Conservation (phyloP, 805 yeast species). For the Saccharomycopsis vini region DNA sequence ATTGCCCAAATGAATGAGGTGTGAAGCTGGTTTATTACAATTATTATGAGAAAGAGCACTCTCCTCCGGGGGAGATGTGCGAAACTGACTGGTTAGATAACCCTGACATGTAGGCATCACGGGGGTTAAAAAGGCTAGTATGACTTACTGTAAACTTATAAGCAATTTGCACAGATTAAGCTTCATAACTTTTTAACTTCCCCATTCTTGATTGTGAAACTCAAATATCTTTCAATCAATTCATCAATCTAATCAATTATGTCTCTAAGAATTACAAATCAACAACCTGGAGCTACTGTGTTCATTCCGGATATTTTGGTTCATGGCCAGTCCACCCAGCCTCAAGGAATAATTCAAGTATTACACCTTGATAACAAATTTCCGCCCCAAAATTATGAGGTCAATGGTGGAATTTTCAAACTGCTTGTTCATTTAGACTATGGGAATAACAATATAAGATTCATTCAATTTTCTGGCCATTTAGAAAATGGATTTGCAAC, state of each 20-base stretch:
- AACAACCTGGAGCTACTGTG: conserved; percentile 24
- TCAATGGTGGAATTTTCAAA: conserved; percentile 64
- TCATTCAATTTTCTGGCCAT: conserved; percentile 37
- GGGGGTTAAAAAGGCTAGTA: no score
- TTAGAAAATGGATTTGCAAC: conserved; percentile 28
- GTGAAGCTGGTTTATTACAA: no score
- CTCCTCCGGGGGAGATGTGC: no score
- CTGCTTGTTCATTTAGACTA: conserved; percentile 62
- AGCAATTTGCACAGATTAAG: no score
- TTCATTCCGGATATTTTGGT: conserved; percentile 42
- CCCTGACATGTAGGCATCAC: no score
- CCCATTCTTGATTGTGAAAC: no score
- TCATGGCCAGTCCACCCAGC: conserved; percentile 36
- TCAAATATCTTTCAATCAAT: not conserved
- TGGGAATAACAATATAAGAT: conserved; percentile 51
- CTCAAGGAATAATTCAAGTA: conserved; percentile 33
- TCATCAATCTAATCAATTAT: conserved; percentile 4
- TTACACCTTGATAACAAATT: conserved; percentile 35
- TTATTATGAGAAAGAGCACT: no score
- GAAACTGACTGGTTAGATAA: no score
- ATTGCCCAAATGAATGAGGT: no score
- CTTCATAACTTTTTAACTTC: not conserved
- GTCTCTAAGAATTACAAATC: conserved; percentile 9
- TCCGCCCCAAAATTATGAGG: conserved; percentile 66
- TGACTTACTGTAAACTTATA: no score